Evolutionary conservation across 2,329 filamentous ascomycete genomes (phyloP).

Genomic region (Graphiopsis chlorocephala): DNA sequence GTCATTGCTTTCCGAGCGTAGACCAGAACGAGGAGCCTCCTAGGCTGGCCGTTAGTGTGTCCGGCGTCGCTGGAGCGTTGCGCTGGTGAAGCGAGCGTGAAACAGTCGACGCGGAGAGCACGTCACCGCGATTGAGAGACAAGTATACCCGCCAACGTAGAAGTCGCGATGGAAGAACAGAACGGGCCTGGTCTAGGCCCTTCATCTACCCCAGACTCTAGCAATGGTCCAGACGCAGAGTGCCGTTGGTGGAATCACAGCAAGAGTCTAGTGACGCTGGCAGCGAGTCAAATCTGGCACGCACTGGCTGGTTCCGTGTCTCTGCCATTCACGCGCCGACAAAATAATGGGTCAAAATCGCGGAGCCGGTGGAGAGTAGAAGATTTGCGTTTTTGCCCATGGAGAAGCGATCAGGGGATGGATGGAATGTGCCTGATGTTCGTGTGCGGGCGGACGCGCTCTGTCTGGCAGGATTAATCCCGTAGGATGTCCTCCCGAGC

Average conservation of each 20-base stretch:
- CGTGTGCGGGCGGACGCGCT: background rate
- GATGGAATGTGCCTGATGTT: background rate
- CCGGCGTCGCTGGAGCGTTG: background rate
- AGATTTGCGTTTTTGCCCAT: constrained; percentile 9
- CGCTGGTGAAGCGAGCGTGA: constrained; percentile 1
- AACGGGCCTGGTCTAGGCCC: constrained; percentile 8
- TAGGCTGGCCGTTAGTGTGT: background rate
- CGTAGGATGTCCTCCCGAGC: background rate
- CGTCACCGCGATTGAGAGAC: constrained; percentile 5
- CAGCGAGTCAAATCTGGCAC: constrained; percentile 1
- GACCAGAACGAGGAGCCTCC: background rate
- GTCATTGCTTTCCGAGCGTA: constrained; percentile 1
- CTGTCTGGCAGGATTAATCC: background rate
- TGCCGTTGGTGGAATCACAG: constrained; percentile 3
- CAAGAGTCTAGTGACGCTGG: constrained; percentile 8
- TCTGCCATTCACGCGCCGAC: constrained; percentile 5
- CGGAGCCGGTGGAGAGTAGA: constrained; percentile 11
- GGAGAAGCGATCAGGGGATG: background rate
- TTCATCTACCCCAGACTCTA: constrained; percentile 9
- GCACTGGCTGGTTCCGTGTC: background rate
- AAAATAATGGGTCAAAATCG: background rate
- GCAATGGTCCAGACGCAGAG: constrained; percentile 5
- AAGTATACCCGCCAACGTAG: constrained; percentile 8
- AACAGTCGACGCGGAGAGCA: background rate
- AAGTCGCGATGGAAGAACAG: background rate